Evolutionary conservation across 257 asterid species (phyloP), one percentile per base, ranked within the genome.

Genomic region (Nemophila menziesii): DNA sequence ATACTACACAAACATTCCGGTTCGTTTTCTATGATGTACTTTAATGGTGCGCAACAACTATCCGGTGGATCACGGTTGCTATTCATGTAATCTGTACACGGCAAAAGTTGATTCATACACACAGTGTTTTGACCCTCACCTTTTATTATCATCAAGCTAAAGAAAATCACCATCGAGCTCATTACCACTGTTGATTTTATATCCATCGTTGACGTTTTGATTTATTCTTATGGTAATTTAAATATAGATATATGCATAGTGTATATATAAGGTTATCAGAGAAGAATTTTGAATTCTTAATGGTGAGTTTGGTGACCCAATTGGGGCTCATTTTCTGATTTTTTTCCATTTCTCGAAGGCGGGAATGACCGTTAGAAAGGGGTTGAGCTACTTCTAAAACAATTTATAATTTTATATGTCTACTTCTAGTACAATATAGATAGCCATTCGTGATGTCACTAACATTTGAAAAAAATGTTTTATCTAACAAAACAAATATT

Each of bases 1-100:
- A 82, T 18, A 10, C 69, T 62, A 26, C 96, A 86, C 45, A 86
- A 45, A 51, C 96, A 82, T 49, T 79, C 96, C 0, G 96, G 96
- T 69, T 74, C 64, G 2, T 67, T 61, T 17, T 60, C 57, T 9
- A 86, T 79, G 11, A 86, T 67, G 5, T 52, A 29, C 5, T 59
- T 65, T 42, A 86, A 63, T 8, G 81, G 82, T 1, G 62, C 74
- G 22, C 96, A 86, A 19, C 96, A 86, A 15, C 78, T 82, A 0
- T 70, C 64, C 0, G 94, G 81, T 0, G 93, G 95, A 9, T 57
- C 56, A 3, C 51, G 51, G 7, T 60, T 71, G 33, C 61, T 67
- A n/a, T 60, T 79, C 14, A 86, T 64, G 56, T 74, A 86, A 36
- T 65, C 54, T 37, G 78, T 20, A 53, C 96, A 86, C 0, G 94